Conservation (phyloP, 495 filamentous ascomycete genomes). For the Aeminium ludgeri region DNA sequence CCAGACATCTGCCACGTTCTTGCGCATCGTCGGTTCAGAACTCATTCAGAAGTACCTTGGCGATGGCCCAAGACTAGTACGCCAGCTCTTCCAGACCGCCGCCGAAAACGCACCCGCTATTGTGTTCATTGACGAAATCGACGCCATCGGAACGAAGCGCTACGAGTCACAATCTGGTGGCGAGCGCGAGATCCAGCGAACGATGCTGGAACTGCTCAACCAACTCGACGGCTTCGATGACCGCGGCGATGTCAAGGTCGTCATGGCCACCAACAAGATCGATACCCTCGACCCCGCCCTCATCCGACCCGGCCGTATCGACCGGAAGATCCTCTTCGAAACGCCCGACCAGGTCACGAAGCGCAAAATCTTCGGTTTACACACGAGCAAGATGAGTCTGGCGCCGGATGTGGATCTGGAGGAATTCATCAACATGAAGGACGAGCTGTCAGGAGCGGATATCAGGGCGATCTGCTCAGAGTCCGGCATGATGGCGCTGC, state of each 20-base stretch:
- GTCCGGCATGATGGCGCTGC: slow-evolving; percentile 83
- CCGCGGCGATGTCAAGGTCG: slow-evolving; percentile 96
- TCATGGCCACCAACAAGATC: slow-evolving; percentile 99
- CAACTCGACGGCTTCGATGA: slow-evolving; percentile 98
- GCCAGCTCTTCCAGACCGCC: slow-evolving; percentile 95
- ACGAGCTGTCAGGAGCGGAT: slow-evolving; percentile 92
- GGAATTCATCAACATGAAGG: slow-evolving; percentile 97
- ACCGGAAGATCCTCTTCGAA: slow-evolving; percentile 98
- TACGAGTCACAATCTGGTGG: slow-evolving; percentile 96
- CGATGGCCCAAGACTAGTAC: slow-evolving; percentile 83
- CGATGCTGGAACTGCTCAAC: slow-evolving; percentile 96
- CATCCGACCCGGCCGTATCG: slow-evolving; percentile 94
- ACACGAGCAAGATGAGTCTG: slow-evolving; percentile 97
- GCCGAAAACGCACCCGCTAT: slow-evolving; percentile 94
- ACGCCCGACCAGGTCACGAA: slow-evolving; percentile 99
- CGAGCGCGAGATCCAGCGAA: slow-evolving; percentile 93
- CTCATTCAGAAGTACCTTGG: slow-evolving; percentile 98
- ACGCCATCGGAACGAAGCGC: slow-evolving; percentile 96
- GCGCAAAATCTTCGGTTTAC: slow-evolving; percentile 98
- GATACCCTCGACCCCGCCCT: slow-evolving; percentile 92
- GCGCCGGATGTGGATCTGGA: slow-evolving; percentile 91
- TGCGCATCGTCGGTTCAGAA: slow-evolving; percentile 94
- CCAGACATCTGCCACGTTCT: slow-evolving; percentile 93
- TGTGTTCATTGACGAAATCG: slow-evolving; percentile 99
- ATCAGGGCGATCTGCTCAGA: slow-evolving; percentile 99